Conservation (phyloP, 148 eudicot genomes). For the Diospyros kaki region DNA sequence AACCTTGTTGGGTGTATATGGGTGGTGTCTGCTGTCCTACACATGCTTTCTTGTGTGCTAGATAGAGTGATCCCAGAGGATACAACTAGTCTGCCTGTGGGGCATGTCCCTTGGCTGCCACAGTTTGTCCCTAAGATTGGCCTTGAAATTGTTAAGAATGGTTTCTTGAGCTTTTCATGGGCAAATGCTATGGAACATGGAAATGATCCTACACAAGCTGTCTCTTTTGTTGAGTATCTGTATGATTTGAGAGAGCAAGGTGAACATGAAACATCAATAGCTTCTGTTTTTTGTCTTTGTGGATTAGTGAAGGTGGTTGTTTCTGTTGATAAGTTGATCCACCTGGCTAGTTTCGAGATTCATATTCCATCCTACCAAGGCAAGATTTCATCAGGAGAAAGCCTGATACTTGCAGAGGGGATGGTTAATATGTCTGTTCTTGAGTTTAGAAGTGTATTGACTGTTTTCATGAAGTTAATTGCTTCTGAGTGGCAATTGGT, state of each 20-base stretch:
- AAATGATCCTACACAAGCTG: constrained; percentile 13
- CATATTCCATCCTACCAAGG: constrained; percentile 17
- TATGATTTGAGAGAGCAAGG: constrained; percentile 47
- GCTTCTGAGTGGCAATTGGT: constrained; percentile 42
- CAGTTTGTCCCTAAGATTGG: constrained; percentile 69
- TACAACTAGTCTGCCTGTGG: constrained; percentile 21
- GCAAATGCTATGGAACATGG: constrained; percentile 18
- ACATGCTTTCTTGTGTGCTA: constrained; percentile 60
- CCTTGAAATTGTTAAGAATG: constrained; percentile 41
- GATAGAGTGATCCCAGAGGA: constrained; percentile 58
- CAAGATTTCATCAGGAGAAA: constrained; percentile 21
- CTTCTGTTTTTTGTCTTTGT: constrained; percentile 64
- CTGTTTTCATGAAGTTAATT: constrained; percentile 39
- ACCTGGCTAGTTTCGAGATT: constrained; percentile 30
- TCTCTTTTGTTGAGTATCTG: constrained; percentile 45
- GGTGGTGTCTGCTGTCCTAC: constrained; percentile 66
- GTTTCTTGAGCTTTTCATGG: constrained; percentile 38
- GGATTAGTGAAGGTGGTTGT: constrained; percentile 44
- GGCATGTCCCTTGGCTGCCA: constrained; percentile 46
- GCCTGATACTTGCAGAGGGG: constrained; percentile 47
- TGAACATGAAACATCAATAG: constrained; percentile 51
- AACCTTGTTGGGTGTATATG: constrained; percentile 31
- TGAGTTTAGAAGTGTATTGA: constrained; percentile 40
- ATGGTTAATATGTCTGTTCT: constrained; percentile 41
- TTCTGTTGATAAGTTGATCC: constrained; percentile 60